Conservation (phyloP, 2,329 filamentous ascomycete species). For the Fusarium succisae region DNA sequence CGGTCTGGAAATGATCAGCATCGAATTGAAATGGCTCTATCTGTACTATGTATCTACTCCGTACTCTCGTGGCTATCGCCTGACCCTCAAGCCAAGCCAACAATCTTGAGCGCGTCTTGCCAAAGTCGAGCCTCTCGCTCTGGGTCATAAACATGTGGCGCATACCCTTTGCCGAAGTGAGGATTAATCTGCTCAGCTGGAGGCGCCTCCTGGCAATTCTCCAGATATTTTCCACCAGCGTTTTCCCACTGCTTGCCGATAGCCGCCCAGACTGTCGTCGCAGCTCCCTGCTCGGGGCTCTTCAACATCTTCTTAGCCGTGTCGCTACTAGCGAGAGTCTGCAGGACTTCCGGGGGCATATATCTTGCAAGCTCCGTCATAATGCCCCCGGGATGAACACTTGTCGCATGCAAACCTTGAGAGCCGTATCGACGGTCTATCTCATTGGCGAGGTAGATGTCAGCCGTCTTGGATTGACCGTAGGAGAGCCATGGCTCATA, state of each 20-base stretch:
- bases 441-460: slow-evolving; percentile 60
- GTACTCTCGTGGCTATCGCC: neutral
- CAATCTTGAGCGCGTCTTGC: slow-evolving; percentile 30
- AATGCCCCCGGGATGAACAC: slow-evolving; percentile 59
- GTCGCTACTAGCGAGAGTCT: neutral
- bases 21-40: neutral
- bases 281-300: slow-evolving; percentile 32
- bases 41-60: neutral
- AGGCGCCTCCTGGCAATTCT: slow-evolving; percentile 16
- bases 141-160: slow-evolving; percentile 17
- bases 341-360: neutral
- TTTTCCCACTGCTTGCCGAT: slow-evolving; percentile 31
- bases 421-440: slow-evolving; percentile 59
- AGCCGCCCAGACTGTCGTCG: slow-evolving; percentile 36
- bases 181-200: neutral
- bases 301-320: neutral
- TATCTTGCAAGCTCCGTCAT: slow-evolving; percentile 9
- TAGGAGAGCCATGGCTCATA: slow-evolving; percentile 52
- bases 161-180: neutral
- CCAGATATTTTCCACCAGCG: slow-evolving; percentile 28
- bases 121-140: slow-evolving; percentile 25
- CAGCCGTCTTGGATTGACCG: slow-evolving; percentile 60
- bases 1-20: neutral
- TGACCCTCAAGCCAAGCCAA: slow-evolving; percentile 10
- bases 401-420: slow-evolving; percentile 53